Evolutionary conservation across 2,329 filamentous ascomycete species (phyloP).

Genomic region (Fusarium sp.): DNA sequence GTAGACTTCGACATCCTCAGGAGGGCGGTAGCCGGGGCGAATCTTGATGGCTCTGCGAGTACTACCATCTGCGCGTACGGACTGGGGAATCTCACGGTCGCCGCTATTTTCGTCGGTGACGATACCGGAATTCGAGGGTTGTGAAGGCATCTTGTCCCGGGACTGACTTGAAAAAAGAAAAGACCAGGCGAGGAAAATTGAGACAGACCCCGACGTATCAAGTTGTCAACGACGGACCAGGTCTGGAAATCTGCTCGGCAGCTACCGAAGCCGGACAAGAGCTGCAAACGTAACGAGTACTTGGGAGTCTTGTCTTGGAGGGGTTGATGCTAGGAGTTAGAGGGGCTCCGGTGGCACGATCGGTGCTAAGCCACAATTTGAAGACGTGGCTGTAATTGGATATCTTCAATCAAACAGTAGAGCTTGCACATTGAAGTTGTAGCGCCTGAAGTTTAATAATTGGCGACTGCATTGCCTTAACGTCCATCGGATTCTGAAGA

Average conservation of each 20-base stretch:
- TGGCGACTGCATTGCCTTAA: background rate
- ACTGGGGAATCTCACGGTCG: constrained; percentile 89
- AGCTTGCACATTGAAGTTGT: background rate
- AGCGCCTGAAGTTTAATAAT: background rate
- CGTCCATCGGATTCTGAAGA: background rate
- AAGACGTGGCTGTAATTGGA: constrained; percentile 14
- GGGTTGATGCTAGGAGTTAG: constrained; percentile 14
- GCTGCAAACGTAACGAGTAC: constrained; percentile 8
- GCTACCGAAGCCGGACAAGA: constrained; percentile 26
- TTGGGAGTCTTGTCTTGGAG: constrained; percentile 12
- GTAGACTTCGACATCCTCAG: constrained; percentile 96
- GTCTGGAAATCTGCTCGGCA: constrained; percentile 31
- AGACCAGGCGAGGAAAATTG: background rate
- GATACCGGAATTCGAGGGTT: constrained; percentile 74
- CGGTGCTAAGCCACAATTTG: constrained; percentile 9
- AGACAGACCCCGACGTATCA: background rate
- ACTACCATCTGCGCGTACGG: constrained; percentile 85
- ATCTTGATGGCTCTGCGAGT: constrained; percentile 96
- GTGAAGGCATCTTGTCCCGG: constrained; percentile 56
- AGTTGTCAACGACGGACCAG: constrained; percentile 11
- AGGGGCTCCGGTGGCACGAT: constrained; percentile 20
- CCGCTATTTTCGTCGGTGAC: constrained; percentile 80
- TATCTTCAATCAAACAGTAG: background rate
- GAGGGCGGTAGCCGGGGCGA: constrained; percentile 90
- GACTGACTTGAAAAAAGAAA: background rate